Evolutionary conservation across 1,284 basidiomycete species (phyloP).

Genomic region (Austroboletus novae-zelandiae): DNA sequence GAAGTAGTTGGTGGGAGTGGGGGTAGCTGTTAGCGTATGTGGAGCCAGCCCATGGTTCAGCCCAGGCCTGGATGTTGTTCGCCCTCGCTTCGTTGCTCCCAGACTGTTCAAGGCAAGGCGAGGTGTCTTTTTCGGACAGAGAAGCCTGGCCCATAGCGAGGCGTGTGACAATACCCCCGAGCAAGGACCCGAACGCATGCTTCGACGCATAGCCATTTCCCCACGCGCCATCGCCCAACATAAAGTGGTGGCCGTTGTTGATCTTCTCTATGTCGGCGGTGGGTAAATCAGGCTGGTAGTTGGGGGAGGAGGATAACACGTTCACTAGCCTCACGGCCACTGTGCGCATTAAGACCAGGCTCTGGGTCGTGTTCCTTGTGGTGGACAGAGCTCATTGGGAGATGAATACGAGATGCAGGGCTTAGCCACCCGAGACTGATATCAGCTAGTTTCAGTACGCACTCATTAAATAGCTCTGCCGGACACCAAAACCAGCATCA

Average conservation of each 20-base stretch:
- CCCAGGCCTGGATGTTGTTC: background rate
- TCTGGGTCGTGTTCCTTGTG: slow-evolving; percentile 25
- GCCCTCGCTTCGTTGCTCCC: background rate
- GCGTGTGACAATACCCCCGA: too few relatives aligned
- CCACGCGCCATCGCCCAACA: slow-evolving; percentile 20
- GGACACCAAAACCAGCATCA: too few relatives aligned
- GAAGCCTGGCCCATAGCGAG: too few relatives aligned
- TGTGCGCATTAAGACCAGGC: slow-evolving; percentile 10
- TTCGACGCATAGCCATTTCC: background rate
- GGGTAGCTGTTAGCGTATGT: background rate
- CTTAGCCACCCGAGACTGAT: too few relatives aligned
- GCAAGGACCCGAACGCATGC: background rate
- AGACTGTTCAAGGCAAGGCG: too few relatives aligned
- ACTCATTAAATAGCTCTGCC: too few relatives aligned
- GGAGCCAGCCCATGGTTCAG: background rate
- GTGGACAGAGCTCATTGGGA: slow-evolving; percentile 10
- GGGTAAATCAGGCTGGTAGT: slow-evolving; percentile 2
- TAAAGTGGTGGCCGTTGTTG: background rate
- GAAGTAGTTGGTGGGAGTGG: background rate
- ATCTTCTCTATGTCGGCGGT: background rate
- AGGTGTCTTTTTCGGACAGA: too few relatives aligned
- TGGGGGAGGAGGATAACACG: slow-evolving; percentile 20
- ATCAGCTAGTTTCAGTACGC: too few relatives aligned
- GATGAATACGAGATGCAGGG: background rate
- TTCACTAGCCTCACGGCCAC: slow-evolving; percentile 4